phyloP scores from a whole-genome alignment of 768 basidiomycete species.

The Macrolepiota albuminosa region DNA sequence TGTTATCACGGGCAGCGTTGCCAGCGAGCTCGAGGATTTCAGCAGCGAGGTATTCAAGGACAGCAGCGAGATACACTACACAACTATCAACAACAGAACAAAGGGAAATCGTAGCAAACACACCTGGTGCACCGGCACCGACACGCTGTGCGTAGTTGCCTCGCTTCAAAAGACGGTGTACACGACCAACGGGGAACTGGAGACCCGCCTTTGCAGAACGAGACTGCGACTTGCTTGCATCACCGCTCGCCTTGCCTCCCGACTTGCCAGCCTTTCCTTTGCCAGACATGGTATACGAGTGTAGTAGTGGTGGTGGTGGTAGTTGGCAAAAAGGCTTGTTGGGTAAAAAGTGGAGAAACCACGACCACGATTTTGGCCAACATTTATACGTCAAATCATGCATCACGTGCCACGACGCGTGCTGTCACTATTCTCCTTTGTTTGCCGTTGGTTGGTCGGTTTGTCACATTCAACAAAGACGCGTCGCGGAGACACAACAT shows the following conservation, averaged over 20 bases:
- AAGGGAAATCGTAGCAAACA: slow-evolving; percentile 6
- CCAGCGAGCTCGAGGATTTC: slow-evolving; percentile 93
- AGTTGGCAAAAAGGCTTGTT: background rate
- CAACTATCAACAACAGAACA: background rate
- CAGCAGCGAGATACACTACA: slow-evolving; percentile 82
- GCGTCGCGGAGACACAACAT: slow-evolving; percentile 36
- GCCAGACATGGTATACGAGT: slow-evolving; percentile 37
- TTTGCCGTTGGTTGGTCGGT: background rate
- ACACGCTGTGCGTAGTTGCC: slow-evolving; percentile 88
- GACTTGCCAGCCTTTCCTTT: slow-evolving; percentile 45
- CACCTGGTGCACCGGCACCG: slow-evolving; percentile 85
- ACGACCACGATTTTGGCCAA: slow-evolving; percentile 5
- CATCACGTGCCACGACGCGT: slow-evolving; percentile 13
- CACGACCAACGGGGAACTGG: slow-evolving; percentile 90
- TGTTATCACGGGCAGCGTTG: slow-evolving; percentile 77
- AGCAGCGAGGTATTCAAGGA: slow-evolving; percentile 88
- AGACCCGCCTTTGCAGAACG: slow-evolving; percentile 73
- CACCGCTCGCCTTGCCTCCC: slow-evolving; percentile 46
- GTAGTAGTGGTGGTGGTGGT: slow-evolving; percentile 16
- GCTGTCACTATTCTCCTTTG: background rate
- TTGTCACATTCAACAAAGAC: slow-evolving; percentile 30
- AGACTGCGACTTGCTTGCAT: slow-evolving; percentile 52
- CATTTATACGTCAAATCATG: slow-evolving; percentile 31
- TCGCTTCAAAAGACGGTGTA: slow-evolving; percentile 83
- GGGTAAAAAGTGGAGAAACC: slow-evolving; percentile 17